Evolutionary conservation across 495 filamentous ascomycete species (phyloP).

Genomic region (Podospora conica): DNA sequence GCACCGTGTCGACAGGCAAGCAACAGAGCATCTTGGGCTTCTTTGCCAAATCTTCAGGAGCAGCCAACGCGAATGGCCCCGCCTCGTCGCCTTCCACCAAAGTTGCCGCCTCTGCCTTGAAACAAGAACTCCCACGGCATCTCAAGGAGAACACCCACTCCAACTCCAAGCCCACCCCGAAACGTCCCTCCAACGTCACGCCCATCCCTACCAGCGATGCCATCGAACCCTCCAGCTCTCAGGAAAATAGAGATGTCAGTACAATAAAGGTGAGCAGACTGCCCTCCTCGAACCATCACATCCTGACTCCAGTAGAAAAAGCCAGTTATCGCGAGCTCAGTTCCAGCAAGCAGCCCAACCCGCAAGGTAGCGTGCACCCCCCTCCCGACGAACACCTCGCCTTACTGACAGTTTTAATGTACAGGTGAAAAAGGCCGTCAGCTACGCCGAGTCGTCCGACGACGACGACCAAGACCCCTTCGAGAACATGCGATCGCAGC

Average conservation of each 20-base stretch:
- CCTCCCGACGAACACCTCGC: neutral
- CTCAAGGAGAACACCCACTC: constrained; percentile 42
- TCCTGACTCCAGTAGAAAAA: constrained; percentile 36
- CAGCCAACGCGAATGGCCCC: constrained; percentile 25
- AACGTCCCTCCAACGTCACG: constrained; percentile 48
- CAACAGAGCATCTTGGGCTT: constrained; percentile 83
- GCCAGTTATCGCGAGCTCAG: constrained; percentile 14
- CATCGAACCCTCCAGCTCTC: constrained; percentile 49
- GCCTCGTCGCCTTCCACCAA: constrained; percentile 23
- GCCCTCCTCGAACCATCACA: constrained; percentile 26
- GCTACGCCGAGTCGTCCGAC: constrained; percentile 60
- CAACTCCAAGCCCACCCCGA: constrained; percentile 32
- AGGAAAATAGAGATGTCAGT: constrained; percentile 42
- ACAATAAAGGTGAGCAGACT: constrained; percentile 41
- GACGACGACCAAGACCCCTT: constrained; percentile 57
- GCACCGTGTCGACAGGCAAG: constrained; percentile 45
- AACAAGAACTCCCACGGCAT: constrained; percentile 29
- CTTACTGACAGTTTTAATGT: constrained; percentile 13
- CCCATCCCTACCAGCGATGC: constrained; percentile 80
- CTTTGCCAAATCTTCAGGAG: constrained; percentile 63
- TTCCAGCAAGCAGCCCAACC: constrained; percentile 49
- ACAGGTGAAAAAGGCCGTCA: constrained; percentile 51
- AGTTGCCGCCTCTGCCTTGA: constrained; percentile 16
- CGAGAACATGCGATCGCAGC: constrained; percentile 33
- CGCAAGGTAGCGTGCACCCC: constrained; percentile 45